Conservation (phyloP, 768 basidiomycete species). For the Termitomyces heimii region DNA sequence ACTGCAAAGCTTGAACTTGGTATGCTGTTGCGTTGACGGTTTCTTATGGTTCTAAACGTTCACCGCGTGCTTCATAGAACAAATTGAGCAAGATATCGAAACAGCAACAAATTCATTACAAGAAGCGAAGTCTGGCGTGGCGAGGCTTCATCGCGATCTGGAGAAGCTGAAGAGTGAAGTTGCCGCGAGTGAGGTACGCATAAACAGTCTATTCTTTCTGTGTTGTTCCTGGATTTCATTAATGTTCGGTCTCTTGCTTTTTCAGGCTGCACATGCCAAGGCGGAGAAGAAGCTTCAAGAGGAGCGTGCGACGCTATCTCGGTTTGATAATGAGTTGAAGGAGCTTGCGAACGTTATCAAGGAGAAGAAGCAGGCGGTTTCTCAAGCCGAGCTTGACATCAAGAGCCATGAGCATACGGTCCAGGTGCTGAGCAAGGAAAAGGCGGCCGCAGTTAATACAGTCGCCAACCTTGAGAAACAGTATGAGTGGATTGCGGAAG, state of each 20-base stretch:
- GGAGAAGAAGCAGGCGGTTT: slow-evolving; percentile 66
- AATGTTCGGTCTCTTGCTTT: neutral
- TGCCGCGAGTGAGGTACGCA: slow-evolving; percentile 35
- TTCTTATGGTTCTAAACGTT: neutral
- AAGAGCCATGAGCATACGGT: slow-evolving; percentile 71
- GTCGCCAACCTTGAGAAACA: slow-evolving; percentile 72
- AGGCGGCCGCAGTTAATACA: slow-evolving; percentile 40
- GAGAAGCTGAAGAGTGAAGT: slow-evolving; percentile 49
- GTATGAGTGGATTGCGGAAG: slow-evolving; percentile 84
- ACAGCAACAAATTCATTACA: slow-evolving; percentile 36
- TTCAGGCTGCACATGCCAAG: slow-evolving; percentile 50
- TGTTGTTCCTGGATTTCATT: neutral
- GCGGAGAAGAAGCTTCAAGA: slow-evolving; percentile 72
- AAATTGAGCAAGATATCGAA: slow-evolving; percentile 72
- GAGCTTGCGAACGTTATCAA: slow-evolving; percentile 80
- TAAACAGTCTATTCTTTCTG: neutral
- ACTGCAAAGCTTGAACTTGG: slow-evolving; percentile 85
- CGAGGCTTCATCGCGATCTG: slow-evolving; percentile 57
- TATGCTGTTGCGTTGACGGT: slow-evolving; percentile 26
- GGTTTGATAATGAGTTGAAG: slow-evolving; percentile 86
- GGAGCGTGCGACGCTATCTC: slow-evolving; percentile 81
- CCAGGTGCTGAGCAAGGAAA: slow-evolving; percentile 58
- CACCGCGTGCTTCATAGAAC: slow-evolving; percentile 48
- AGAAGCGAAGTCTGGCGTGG: slow-evolving; percentile 39
- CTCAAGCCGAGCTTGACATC: slow-evolving; percentile 59